Percentiles rank a stretch among this genome's conserved stretches.
Conservation (phyloP, 345 rosid species). For the Eucalyptus sideroxylon region DNA sequence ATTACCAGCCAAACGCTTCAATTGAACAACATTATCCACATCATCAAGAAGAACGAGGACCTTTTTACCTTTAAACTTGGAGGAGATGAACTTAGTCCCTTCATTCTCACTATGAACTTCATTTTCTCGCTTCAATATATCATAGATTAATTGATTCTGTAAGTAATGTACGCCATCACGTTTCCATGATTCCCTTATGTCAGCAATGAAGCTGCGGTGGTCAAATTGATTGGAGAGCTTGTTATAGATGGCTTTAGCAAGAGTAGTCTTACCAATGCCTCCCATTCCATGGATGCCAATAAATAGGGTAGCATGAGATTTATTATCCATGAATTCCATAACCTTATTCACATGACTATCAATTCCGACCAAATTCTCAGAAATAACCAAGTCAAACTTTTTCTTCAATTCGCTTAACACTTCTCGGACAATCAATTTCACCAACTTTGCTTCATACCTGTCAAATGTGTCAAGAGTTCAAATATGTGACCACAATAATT, state of each 20-base stretch:
- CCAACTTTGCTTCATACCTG: fast-evolving
- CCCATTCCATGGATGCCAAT: neutral
- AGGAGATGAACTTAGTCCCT: fast-evolving
- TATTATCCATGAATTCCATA: fast-evolving
- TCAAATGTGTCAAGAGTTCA: neutral
- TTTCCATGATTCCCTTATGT: neutral
- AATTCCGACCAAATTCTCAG: neutral
- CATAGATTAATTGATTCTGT: fast-evolving
- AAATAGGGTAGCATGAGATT: neutral
- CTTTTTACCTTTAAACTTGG: no score
- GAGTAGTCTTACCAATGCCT: neutral
- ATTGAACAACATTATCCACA: fast-evolving
- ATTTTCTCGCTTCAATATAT: fast-evolving
- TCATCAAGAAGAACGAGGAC: no score
- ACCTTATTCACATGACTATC: fast-evolving
- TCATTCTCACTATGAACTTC: fast-evolving
- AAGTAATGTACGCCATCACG: fast-evolving
- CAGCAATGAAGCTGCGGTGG: neutral
- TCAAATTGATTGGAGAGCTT: neutral
- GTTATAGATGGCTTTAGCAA: neutral
- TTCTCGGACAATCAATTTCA: fast-evolving
- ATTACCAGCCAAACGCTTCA: no score
- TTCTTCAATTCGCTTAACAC: fast-evolving
- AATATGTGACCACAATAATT: no score
- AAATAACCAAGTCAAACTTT: fast-evolving